These are phyloP conservation scores for Carex myosuroides DNA, from an alignment of 176 grass and related monocot species.

Conservation along the genomic window DNA sequence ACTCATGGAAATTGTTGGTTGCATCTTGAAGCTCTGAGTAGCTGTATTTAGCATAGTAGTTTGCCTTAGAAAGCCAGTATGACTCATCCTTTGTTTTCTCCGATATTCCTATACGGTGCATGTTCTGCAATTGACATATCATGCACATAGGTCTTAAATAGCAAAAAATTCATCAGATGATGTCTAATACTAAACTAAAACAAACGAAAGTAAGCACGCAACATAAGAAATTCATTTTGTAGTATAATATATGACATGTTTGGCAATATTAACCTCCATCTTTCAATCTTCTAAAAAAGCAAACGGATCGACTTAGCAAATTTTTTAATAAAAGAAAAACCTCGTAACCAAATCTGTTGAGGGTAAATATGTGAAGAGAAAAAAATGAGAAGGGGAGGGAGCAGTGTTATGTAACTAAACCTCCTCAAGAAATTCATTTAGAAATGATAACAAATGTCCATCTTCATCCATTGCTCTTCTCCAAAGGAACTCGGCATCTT, in stretches of 20 bases:
- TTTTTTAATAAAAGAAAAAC: too few relatives aligned
- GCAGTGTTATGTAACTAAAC: neutral
- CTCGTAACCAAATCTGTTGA: too few relatives aligned
- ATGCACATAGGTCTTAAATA: neutral
- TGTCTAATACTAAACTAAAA: neutral
- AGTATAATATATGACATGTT: too few relatives aligned
- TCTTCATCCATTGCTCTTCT: neutral
- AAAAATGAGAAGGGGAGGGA: too few relatives aligned
- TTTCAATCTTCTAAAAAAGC: too few relatives aligned
- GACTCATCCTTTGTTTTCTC: neutral
- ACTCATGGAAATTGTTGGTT: constrained; percentile 16
- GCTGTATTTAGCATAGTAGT: neutral
- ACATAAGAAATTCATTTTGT: too few relatives aligned
- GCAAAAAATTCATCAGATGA: neutral
- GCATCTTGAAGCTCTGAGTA: constrained; percentile 15
- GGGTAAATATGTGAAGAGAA: too few relatives aligned
- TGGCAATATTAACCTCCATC: too few relatives aligned
- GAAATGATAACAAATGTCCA: neutral
- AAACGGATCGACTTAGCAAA: too few relatives aligned
- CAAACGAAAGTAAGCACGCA: neutral
- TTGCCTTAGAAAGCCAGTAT: neutral
- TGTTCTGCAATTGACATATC: neutral
- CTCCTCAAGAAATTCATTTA: neutral
- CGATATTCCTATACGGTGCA: neutral
- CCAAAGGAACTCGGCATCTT: neutral